Percentiles rank a stretch among this genome's conserved stretches.
Conservation (phyloP, 2,329 filamentous ascomycete species). For the Blastomyces emzantsi region DNA sequence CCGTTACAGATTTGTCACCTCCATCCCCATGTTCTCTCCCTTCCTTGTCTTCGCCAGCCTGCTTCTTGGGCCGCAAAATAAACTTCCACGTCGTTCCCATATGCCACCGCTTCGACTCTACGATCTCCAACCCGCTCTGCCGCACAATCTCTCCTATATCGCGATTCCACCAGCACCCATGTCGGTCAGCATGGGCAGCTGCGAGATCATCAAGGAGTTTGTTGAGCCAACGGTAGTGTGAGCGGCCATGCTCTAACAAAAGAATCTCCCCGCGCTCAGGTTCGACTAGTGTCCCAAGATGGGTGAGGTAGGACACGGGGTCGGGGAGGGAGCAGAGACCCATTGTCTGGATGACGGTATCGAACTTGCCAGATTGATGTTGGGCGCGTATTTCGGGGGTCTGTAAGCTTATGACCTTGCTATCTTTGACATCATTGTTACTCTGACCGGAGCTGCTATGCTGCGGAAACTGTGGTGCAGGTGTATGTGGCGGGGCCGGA, state of each 20-base stretch:
- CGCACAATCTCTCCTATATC: conserved; percentile 42
- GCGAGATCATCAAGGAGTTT: conserved; percentile 40
- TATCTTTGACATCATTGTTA: not conserved
- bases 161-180: conserved; percentile 47
- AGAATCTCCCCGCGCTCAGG: conserved; percentile 36
- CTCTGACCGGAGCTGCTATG: not conserved
- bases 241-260: conserved; percentile 43
- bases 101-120: conserved; percentile 40
- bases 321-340: conserved; percentile 41
- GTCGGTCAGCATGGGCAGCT: conserved; percentile 40
- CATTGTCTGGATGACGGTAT: conserved; percentile 44
- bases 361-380: conserved; percentile 26
- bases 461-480: not conserved
- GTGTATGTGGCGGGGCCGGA: conserved; percentile 10
- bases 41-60: not conserved
- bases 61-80: conserved; percentile 28
- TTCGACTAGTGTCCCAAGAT: conserved; percentile 34
- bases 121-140: conserved; percentile 40
- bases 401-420: not conserved
- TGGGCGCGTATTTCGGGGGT: not conserved
- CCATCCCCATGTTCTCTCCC: not conserved
- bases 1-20: not conserved
- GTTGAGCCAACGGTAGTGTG: conserved; percentile 41
- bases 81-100: conserved; percentile 42
- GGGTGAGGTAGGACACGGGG: conserved; percentile 34